Evolutionary conservation across 1,284 basidiomycete species (phyloP).

Genomic region (Volvariella volvacea): DNA sequence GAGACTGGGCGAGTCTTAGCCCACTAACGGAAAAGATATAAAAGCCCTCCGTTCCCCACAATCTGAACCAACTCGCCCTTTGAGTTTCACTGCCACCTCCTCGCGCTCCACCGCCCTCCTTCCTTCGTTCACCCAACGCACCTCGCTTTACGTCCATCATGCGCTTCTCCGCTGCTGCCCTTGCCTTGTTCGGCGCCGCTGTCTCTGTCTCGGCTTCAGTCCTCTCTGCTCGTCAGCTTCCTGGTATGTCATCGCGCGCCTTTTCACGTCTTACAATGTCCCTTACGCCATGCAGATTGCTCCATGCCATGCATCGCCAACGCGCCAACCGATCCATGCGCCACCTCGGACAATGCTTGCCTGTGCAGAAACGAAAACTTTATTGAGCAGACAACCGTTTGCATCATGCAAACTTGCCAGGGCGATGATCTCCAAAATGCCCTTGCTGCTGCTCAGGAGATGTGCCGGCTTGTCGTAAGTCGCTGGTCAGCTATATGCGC

Average conservation of each 20-base stretch:
- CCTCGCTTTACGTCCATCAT: slow-evolving; percentile 28
- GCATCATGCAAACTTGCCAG: slow-evolving; percentile 38
- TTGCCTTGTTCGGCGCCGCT: slow-evolving; percentile 33
- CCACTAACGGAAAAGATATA: not conserved
- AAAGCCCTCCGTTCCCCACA: not conserved
- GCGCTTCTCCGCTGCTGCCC: slow-evolving; percentile 44
- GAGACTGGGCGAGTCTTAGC: not conserved
- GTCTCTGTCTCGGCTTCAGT: slow-evolving; percentile 30
- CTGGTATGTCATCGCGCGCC: slow-evolving; percentile 20
- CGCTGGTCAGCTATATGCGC: slow-evolving; percentile 1
- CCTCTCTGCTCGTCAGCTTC: slow-evolving; percentile 30
- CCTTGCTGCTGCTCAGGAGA: slow-evolving; percentile 30
- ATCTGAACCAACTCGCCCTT: slow-evolving; percentile 18
- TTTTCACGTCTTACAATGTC: not conserved
- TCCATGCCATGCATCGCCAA: slow-evolving; percentile 35
- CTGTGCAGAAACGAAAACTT: slow-evolving; percentile 44
- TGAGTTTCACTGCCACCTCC: slow-evolving; percentile 13
- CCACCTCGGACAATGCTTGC: slow-evolving; percentile 37
- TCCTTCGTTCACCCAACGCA: slow-evolving; percentile 16
- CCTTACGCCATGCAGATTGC: slow-evolving; percentile 33
- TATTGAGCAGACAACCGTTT: slow-evolving; percentile 37
- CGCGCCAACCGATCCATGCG: slow-evolving; percentile 36
- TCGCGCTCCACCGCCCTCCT: slow-evolving; percentile 13
- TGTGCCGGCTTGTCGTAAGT: slow-evolving; percentile 49
- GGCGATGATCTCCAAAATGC: slow-evolving; percentile 42